Evolutionary conservation across 768 basidiomycete genomes (phyloP), one percentile per base, ranked within the genome.

Genomic region (Flagelloscypha sp.): DNA sequence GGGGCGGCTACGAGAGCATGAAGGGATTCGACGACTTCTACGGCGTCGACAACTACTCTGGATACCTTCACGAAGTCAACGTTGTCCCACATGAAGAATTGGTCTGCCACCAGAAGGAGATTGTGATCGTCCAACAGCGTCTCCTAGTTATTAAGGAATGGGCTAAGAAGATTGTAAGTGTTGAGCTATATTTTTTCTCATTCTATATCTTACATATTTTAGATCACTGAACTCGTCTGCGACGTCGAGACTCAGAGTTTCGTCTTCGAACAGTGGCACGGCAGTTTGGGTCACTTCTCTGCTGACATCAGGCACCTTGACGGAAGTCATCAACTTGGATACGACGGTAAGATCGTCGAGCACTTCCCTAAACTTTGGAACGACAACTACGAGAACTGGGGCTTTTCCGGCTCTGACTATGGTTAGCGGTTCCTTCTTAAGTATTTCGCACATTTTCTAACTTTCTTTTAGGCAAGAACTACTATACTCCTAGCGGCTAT

Each of bases 231-330:
- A 36, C 52, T 52, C 37, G 43, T 58, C 38, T 62, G 59, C 48
- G 57, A 60, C 16, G 58, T 62, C 17, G 58, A 62, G 39, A 54
- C 56, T 7, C 62, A 63, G 42, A 50, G 51, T 37, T 57, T 66
- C 37, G 54, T 62, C 36, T 62, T 68, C 45, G 54, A 66, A 39
- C 66, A 68, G 47, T 65, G 59, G 56, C 55, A 57, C 40, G 48
- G 57, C 13, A 55, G 61, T 43, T 42, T 68, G 37, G 48, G 54
- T 40, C n/a, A n/a, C n/a, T n/a, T n/a, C n/a, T n/a, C n/a, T 44
- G 56, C 42, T 70, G 67, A 58, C 55, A 53, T 40, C 48, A 55
- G 35, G 68, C 68, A 44, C 48, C 68, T 41, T 52, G 56, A 27
- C 66, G 60, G 45, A 45, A 48, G 56, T 30, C 57, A 50, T 40